Evolutionary conservation across 202 grass and related monocot species (phyloP), one percentile per base, ranked within the genome.

Genomic region (Alloteropsis angusta): DNA sequence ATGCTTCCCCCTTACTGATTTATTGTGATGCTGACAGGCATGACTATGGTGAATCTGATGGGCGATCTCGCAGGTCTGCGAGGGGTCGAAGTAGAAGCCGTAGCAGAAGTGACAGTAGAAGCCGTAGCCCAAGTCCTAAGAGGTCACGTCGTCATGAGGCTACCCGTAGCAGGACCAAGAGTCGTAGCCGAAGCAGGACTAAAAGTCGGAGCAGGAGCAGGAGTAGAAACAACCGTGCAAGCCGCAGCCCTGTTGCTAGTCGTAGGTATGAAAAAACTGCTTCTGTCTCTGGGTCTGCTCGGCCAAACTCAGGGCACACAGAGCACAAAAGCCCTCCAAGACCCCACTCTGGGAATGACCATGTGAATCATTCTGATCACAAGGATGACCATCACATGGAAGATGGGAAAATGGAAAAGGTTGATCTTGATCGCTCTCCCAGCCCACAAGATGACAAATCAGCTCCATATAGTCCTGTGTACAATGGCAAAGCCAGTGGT

Each of bases 61-160:
- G 68, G 44, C 60, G 25, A 25, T 75, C 79, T 46, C 81, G 77
- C 49, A 95, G 79, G 54, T 88, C 88, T 61, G 83, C 47, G 47
- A 83, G 78, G 78, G 83, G 87, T 48, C 89, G 84, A 53, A 91
- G 85, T 36, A 84, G 82, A 64, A 94, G 87, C 65, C 89, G 77
- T 66, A 92, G 85, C 63, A 87, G 79, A 28, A 88, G 88, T 73
- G 80, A 83, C 36, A 93, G 88, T 69, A 85, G 75, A 72, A 90
- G 85, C 58, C 71, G 79, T 26, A 90, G 87, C 81, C 81, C 66
- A 54, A 93, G 81, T 65, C 89, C 87, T 75, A 98, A 94, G 84
- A 74, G 71, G 44, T 69, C 75, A 77, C 87, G 75, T 0, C 75
- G 76, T 22, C 77, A 85, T 88, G 86, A 85, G 41, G 44, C 79